Evolutionary conservation across 2,329 filamentous ascomycete genomes (phyloP), one percentile per base, ranked within the genome.

Genomic region (Epichloe brachyelytri): DNA sequence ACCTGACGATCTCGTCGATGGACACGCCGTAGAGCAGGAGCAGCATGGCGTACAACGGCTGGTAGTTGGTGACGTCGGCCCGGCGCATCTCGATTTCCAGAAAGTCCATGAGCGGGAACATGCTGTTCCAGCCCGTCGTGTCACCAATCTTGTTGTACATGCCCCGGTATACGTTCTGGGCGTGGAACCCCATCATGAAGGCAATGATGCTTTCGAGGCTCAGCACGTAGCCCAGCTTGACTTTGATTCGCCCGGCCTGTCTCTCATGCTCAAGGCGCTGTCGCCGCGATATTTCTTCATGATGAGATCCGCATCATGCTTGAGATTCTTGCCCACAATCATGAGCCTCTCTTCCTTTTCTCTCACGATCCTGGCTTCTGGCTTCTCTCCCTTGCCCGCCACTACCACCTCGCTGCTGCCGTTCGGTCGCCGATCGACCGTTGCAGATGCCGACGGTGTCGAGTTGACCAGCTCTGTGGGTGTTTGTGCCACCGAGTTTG

Each of bases 181-280:
- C 67, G 54, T 77, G 69, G 61, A 80, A 79, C 1, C 71, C 70
- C 14, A 76, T 64, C 65, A 80, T 73, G 56, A 78, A 81, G 5
- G 73, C 69, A 49, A 77, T 60, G 19, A 75, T 67, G 60, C 74
- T 74, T 57, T 78, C 75, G 8, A 77, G 62, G 36, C 70, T 70
- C 11, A 75, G 63, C 1, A 68, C 68, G 33, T 66, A 68, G 34
- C 67, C 67, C n/a, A 68, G 63, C 57, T 71, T 72, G 49, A 65
- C 61, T 22, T 68, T 68, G 6, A 50, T n/a, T 65, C 61, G 37
- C 61, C 60, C 5, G 56, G 50, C n/a, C 62, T 60, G 10, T 58
- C 58, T 43, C 54, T 53, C 12, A 49, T 40, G 43, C 53, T 58
- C 5, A 56, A 47, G 10, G 55, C 51, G 51, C 57, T 62, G 5